phyloP scores from a whole-genome alignment of 441 rosid species.

The Populus hybrid region DNA sequence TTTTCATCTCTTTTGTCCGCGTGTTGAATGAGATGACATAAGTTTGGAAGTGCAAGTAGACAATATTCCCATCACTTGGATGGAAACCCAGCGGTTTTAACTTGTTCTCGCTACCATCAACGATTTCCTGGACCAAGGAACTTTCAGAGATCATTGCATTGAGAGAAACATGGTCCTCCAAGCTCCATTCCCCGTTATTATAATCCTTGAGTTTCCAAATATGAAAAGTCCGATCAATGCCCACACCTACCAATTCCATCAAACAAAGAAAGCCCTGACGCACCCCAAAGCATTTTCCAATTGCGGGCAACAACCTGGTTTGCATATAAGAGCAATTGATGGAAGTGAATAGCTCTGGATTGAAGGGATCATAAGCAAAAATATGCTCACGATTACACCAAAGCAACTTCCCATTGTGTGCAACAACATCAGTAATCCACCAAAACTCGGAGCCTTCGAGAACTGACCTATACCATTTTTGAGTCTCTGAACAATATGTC shows the following conservation, averaged over 20 bases:
- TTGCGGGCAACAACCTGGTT: background rate
- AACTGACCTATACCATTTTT: background rate
- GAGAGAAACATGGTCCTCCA: background rate
- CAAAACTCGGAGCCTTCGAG: background rate
- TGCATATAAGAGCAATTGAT: background rate
- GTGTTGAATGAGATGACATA: background rate
- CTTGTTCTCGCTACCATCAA: background rate
- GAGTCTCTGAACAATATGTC: background rate
- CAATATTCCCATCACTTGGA: constrained; percentile 4
- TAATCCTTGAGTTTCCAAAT: constrained; percentile 10
- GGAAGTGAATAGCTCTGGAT: background rate
- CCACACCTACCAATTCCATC: background rate
- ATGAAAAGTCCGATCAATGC: background rate
- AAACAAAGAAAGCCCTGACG: background rate
- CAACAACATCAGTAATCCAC: background rate
- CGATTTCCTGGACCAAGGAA: background rate
- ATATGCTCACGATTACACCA: background rate
- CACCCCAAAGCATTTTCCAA: background rate
- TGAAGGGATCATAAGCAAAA: background rate
- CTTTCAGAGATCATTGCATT: background rate
- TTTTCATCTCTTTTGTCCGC: background rate
- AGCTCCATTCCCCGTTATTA: constrained; percentile 2
- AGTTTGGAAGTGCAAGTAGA: background rate
- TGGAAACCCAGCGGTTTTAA: background rate
- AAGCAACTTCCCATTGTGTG: constrained; percentile 1